Evolutionary conservation across 2,329 filamentous ascomycete species (phyloP), one percentile per base, ranked within the genome.

Genomic region (Aspergillus udagawae): DNA sequence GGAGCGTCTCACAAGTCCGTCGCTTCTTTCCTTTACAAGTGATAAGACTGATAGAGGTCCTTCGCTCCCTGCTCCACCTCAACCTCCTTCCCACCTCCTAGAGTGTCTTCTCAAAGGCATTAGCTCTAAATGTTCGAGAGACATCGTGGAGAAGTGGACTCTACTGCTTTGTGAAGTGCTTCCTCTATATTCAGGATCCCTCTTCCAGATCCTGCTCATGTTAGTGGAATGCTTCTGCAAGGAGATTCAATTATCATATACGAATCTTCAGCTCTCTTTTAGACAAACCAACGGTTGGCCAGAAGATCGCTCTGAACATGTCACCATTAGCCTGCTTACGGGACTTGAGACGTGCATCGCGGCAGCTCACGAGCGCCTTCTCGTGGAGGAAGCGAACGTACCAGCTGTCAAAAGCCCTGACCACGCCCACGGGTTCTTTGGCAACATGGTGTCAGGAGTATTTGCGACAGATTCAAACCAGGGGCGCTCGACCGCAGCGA

Each of bases 341-440:
- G 94, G 91, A 0, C 81, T 99, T 1, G 94, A 99, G 73, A 91
- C 95, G 66, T 87, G 96, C 25, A 80, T 99, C 57, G 92, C 92
- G 20, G 86, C 87, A 65, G 92, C 89, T 4, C 94, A 99, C 73
- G 90, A 96, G 65, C 87, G 88, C 57, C 79, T 97, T 21, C 76
- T 92, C 52, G 79, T 82, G 25, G 91, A 96, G 65, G 91, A 96
- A 73, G 83, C 86, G 44, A 85, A 84, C 60, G 81, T 82, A 47
- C 84, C 87, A 55, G 78, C 85, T 35, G 78, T 82, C 47, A 96
- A 96, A 75, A 88, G 86, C 58, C 90, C 91, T 23, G 90, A 95
- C 67, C 89, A 91, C 64, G 85, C 88, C 14, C 90, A 92, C 69
- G 88, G 91, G 4, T 93, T 97, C 70, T 96, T 97, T 68, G 92